A percentile compares a stretch with the other conserved stretches of the same genome.
Evolutionary conservation across 2,329 filamentous ascomycete species (phyloP).

Genomic region (Colletotrichum sublineola): DNA sequence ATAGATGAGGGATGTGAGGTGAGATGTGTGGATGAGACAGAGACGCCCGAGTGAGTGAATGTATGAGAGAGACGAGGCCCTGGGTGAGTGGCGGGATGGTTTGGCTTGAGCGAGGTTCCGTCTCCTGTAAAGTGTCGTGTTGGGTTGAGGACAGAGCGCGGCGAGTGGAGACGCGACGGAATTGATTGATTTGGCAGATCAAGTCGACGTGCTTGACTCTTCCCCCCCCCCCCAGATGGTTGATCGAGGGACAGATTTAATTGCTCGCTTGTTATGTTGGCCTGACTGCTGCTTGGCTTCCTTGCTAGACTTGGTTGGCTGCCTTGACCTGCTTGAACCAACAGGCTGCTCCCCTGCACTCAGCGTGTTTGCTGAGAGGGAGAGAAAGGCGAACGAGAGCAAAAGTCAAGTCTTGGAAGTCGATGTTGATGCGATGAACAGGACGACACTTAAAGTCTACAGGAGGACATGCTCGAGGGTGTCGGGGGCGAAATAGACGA

Average conservation of each 20-base stretch:
- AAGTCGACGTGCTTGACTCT: slow-evolving; percentile 16
- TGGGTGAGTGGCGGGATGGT: slow-evolving; percentile 3
- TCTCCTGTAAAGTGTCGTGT: slow-evolving; percentile 29
- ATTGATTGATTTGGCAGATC: slow-evolving; percentile 29
- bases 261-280: slow-evolving; percentile 20
- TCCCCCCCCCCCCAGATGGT: slow-evolving; percentile 5
- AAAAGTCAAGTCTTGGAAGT: background rate
- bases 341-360: slow-evolving; percentile 11
- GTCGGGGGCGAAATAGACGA: background rate
- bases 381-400: background rate
- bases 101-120: slow-evolving; percentile 31
- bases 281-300: slow-evolving; percentile 15
- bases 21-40: slow-evolving; percentile 23
- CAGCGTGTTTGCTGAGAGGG: background rate
- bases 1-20: slow-evolving; percentile 11
- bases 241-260: slow-evolving; percentile 19
- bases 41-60: slow-evolving; percentile 6
- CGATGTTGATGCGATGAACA: background rate
- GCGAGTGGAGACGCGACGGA: slow-evolving; percentile 36
- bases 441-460: too few species aligned
- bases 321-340: slow-evolving; percentile 14
- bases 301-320: slow-evolving; percentile 7
- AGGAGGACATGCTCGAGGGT: background rate
- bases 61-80: slow-evolving; percentile 15
- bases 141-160: slow-evolving; percentile 31